Conservation (phyloP, 495 filamentous ascomycete species). For the Letharia columbiana region DNA sequence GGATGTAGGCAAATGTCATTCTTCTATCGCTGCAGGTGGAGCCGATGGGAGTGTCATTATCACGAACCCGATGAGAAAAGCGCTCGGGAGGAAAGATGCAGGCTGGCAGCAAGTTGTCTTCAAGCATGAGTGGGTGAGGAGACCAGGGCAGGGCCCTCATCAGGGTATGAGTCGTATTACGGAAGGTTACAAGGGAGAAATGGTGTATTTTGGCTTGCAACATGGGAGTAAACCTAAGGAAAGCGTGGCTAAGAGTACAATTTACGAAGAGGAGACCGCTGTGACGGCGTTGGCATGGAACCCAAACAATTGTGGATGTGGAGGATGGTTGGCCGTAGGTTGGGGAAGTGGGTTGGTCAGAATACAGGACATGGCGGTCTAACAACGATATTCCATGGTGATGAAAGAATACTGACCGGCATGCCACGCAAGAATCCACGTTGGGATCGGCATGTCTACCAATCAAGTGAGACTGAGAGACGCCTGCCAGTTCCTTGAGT, state of each 20-base stretch:
- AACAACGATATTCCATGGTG: neutral
- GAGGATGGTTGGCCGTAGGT: constrained; percentile 57
- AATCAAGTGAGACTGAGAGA: neutral
- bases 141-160: constrained; percentile 37
- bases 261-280: constrained; percentile 51
- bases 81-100: constrained; percentile 44
- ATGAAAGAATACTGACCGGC: neutral
- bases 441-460: neutral
- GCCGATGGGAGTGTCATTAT: constrained; percentile 47
- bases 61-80: constrained; percentile 48
- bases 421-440: neutral
- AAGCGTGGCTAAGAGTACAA: constrained; percentile 38
- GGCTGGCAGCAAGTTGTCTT: constrained; percentile 57
- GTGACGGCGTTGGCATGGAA: constrained; percentile 57
- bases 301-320: constrained; percentile 53
- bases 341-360: constrained; percentile 55
- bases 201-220: constrained; percentile 27
- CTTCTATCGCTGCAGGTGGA: constrained; percentile 46
- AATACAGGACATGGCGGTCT: constrained; percentile 54
- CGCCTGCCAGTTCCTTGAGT: neutral
- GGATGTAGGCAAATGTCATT: constrained; percentile 44
- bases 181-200: constrained; percentile 50
- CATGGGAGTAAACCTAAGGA: constrained; percentile 29
- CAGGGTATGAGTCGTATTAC: constrained; percentile 46
- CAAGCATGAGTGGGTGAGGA: constrained; percentile 47